Evolutionary conservation across 495 filamentous ascomycete species (phyloP), one percentile per base, ranked within the genome.

Genomic region (Durotheca rogersii): DNA sequence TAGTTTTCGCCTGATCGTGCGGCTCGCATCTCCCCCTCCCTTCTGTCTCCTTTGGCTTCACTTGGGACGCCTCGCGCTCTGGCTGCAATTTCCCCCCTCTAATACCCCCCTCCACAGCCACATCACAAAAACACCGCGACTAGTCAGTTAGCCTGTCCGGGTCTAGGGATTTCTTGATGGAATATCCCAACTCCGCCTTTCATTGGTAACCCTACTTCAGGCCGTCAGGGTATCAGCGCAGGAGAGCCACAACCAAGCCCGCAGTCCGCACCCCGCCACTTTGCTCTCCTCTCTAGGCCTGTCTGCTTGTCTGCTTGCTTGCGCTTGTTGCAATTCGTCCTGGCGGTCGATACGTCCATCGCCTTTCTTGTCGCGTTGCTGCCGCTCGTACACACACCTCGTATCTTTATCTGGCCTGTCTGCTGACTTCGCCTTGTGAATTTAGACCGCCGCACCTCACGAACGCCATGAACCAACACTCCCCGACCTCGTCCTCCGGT

Each of bases 401-500:
- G 25, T 29, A 17, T 41, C 27, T 29, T 32, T 51, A 17, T 6
- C 14, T 34, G 17, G 2, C 15, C 29, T 49, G 29, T 12, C 33
- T 30, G 32, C 51, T 60, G 14, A 60, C 41, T 21, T 56, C 45
- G 10, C 17, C 34, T 41, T 30, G 27, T 33, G 43, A 9, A 41
- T 43, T 60, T 48, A 73, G 70, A 51, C 54, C 63, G 11, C 56
- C 68, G 47, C 67, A 67, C 48, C 55, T 65, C 31, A 37, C 67
- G 38, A 43, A 54, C 32, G 39, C 62, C 35, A 72, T 83, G 68
- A 85, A 82, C 67, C 86, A 61, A 47, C 47, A 86, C 27, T 93
- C 90, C 19, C 85, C 86, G 9, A 82, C 82, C 1, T 89, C 86
- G 17, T 81, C 86, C n/a, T 88, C 87, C 18, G 88, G 88, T 4